phyloP scores from a whole-genome alignment of 768 basidiomycete genomes.

The Piloderma croceum region DNA sequence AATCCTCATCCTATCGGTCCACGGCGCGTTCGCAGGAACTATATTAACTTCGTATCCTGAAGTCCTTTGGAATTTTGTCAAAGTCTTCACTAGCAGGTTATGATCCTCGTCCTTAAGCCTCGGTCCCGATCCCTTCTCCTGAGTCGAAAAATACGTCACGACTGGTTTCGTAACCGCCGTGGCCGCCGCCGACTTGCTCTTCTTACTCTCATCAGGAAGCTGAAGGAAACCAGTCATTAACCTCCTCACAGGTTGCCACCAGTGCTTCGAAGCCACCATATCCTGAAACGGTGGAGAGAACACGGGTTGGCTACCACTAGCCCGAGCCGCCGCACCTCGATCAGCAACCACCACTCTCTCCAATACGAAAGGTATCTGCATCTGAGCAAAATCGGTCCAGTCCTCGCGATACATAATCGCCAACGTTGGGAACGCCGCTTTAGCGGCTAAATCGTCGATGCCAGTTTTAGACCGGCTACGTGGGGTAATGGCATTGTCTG shows the following conservation, averaged over 20 bases:
- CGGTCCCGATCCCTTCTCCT: slow-evolving; percentile 44
- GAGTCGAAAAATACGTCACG: slow-evolving; percentile 65
- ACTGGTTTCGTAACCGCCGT: slow-evolving; percentile 35
- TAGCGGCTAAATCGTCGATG: slow-evolving; percentile 67
- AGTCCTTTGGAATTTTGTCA: slow-evolving; percentile 45
- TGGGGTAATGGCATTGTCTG: slow-evolving; percentile 26
- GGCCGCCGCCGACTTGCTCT: too few species aligned
- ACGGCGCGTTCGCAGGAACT: slow-evolving; percentile 46
- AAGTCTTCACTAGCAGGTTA: slow-evolving; percentile 49
- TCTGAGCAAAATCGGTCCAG: slow-evolving; percentile 68
- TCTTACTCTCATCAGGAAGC: slow-evolving; percentile 16
- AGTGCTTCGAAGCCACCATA: slow-evolving; percentile 41
- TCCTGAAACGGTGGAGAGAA: slow-evolving; percentile 42
- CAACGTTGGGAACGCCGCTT: slow-evolving; percentile 69
- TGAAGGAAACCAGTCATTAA: slow-evolving; percentile 41
- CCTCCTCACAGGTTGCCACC: slow-evolving; percentile 63
- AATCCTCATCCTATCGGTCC: slow-evolving; percentile 59
- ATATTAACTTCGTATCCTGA: slow-evolving; percentile 53
- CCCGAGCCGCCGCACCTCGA: slow-evolving; percentile 51
- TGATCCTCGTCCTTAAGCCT: slow-evolving; percentile 55
- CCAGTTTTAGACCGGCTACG: slow-evolving; percentile 52
- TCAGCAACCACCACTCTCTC: slow-evolving; percentile 78
- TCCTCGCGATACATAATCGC: slow-evolving; percentile 65
- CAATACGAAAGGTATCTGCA: slow-evolving; percentile 65
- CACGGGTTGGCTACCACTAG: slow-evolving; percentile 30